Base-by-base conservation (phyloP, 371 early-diverging fungal genomes). In the Saksenaea oblongispora region DNA sequence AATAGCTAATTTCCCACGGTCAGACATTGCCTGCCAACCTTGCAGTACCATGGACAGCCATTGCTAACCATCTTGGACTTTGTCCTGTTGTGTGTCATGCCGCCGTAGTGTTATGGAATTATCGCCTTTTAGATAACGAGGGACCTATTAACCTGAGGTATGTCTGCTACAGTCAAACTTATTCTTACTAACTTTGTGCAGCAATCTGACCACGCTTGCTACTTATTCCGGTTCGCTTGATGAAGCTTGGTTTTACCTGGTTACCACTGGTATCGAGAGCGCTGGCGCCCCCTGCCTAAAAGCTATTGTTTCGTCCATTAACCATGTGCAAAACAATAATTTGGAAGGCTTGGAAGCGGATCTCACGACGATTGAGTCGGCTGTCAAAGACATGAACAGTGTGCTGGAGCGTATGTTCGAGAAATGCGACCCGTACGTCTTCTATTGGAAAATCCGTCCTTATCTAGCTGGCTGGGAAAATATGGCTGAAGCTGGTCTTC, bases 191-290 rank as follows among this genome's bases (percentile, higher is more conserved):
- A 44, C 54, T 58, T 28, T 28, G 27, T 13, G 56, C n/a, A 89
- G 87, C 70, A 98, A 98, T 73, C 59, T 97, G 24, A 83, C 87
- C 14, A 88, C 93, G 0, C 73, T 93, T 64, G 83, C 90, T 42
- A 96, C 95, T 5, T 94, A 94, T 66, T 89, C 95, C 7, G 96
- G 97, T 15, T 86, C 91, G 15, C 76, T 89, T 54, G 98, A 98
- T 78, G 98, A 98, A 82, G 80, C 95, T 0, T 97, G 98, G 97
- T 98, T 98, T 72, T 97, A 95, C 75, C 83, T 98, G 28, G 88
- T 97, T 39, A 91, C 95, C 3, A 85, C 91, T 0, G 94, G 91
- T 0, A 96, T 96, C 56, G 99, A 98, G 66, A 88, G 91, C 22
- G 84, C 82, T 13, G 95, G 97, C 17, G 96, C 94, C 1, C 89